These are phyloP conservation scores for Microthlaspi erraticum DNA, from an alignment of 345 rosid species.

Conservation along the genomic window DNA sequence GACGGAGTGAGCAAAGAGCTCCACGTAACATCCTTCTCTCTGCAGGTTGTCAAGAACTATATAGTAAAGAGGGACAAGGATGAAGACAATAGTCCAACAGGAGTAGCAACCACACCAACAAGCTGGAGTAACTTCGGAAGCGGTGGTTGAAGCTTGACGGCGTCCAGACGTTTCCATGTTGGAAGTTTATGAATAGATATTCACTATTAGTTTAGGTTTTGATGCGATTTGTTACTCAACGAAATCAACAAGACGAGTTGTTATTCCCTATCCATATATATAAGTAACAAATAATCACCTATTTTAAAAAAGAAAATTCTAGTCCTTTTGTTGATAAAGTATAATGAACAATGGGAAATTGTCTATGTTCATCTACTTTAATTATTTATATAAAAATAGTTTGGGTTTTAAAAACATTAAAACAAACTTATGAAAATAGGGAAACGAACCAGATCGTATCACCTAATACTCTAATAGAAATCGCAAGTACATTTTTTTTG, in stretches of 20 bases:
- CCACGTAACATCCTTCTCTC: background rate
- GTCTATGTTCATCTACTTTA: background rate
- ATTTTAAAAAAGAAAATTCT: too few relatives aligned
- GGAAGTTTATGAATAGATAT: background rate
- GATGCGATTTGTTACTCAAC: too few relatives aligned
- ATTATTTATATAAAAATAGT: too few relatives aligned
- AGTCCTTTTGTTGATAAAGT: background rate
- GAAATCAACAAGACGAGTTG: too few relatives aligned
- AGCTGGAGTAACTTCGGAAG: background rate
- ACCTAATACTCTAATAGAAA: too few relatives aligned
- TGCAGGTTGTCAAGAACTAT: fast-evolving
- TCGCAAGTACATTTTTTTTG: too few relatives aligned
- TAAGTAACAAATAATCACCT: too few relatives aligned
- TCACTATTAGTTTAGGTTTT: background rate
- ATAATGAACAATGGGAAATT: too few relatives aligned
- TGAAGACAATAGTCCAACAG: background rate
- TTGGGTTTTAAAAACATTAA: too few relatives aligned
- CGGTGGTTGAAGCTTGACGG: background rate
- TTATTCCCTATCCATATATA: too few relatives aligned
- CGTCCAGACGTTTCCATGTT: background rate
- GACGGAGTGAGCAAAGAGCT: slow-evolving; percentile 21
- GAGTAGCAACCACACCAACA: background rate
- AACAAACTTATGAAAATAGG: too few relatives aligned
- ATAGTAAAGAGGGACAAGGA: background rate
- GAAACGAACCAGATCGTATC: too few relatives aligned